Evolutionary conservation across 192 early-diverging fungal species (phyloP), one percentile per base, ranked within the genome.

Genomic region (Phlyctochytrium planicorne): DNA sequence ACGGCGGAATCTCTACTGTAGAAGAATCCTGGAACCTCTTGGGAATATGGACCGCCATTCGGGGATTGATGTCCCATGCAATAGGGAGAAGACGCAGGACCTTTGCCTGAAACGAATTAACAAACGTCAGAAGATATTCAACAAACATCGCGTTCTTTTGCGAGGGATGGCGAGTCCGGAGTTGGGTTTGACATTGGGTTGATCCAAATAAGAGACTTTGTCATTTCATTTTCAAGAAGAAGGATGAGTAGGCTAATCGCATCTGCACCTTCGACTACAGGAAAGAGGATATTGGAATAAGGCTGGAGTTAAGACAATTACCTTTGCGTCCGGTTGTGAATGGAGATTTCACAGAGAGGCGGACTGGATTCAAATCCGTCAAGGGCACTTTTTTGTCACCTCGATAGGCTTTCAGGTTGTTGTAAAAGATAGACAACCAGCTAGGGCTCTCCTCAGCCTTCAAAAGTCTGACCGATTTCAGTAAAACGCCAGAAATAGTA

Each of bases 151-250:
- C 40, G 40, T 14, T 47, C 40, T 20, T 47, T 47, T 47, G 40
- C 40, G 20, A 20, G 20, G 10, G 40, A 47, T 14, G 40, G 6
- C 10, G 20, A 6, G 20, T 57, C 55, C 25, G 25, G 12, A 25
- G 6, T 25, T 57, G 10, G 55, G 27, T 57, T 27, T 10, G 25
- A 14, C 6, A 57, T 12, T 10, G 55, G 55, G 20, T 57, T 57
- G 14, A 10, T 6, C 96, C 97, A 98, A 0, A 91, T 87, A 20
- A 87, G 83, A 69, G 95, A 76, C 23, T 93, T 87, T 52, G 84
- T 81, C 55, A 98, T 73, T 72, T 99, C 97, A 66, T 90, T 92
- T 71, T 96, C 96, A 29, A 95, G 69, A 37, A 99, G 82, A 36
- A 99, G 67, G 34, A 93, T 71, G 30, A 99, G 70, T 27, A 98